Evolutionary conservation across 2,329 filamentous ascomycete genomes (phyloP).

Genomic region (Dactylellina sp.): DNA sequence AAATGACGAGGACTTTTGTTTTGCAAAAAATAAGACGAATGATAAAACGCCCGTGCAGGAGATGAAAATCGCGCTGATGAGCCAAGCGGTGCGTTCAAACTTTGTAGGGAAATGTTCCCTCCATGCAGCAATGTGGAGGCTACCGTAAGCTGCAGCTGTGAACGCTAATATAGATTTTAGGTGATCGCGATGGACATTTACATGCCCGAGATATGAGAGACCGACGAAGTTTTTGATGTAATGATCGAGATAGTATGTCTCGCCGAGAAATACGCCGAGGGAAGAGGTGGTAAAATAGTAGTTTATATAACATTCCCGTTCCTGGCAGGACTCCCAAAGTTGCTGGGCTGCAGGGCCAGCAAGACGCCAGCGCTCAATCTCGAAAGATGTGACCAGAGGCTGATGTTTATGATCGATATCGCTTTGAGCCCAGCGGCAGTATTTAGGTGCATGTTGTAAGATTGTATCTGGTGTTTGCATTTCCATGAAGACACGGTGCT

Average conservation of each 20-base stretch:
- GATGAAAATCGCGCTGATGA: conserved; percentile 55
- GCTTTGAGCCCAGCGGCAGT: conserved; percentile 43
- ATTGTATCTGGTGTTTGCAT: conserved; percentile 23
- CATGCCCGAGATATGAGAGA: conserved; percentile 41
- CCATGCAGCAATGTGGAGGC: conserved; percentile 61
- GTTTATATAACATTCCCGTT: conserved; percentile 29
- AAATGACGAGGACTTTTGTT: conserved; percentile 34
- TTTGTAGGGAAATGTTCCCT: conserved; percentile 58
- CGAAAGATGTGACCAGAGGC: conserved; percentile 29
- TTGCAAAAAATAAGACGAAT: conserved; percentile 29
- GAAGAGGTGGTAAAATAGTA: conserved; percentile 50
- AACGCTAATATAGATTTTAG: conserved; percentile 45
- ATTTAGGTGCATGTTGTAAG: conserved; percentile 33
- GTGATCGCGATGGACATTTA: conserved; percentile 44
- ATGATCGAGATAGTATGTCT: conserved; percentile 39
- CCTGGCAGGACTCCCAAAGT: conserved; percentile 29
- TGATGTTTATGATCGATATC: conserved; percentile 31
- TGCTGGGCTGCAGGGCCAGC: conserved; percentile 37
- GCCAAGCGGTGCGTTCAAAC: conserved; percentile 60
- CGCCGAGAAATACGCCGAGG: conserved; percentile 38
- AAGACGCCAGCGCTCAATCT: conserved; percentile 44
- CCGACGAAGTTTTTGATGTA: conserved; percentile 44
- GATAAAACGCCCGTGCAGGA: conserved; percentile 35
- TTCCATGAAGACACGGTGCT: conserved; percentile 36
- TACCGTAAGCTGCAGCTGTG: conserved; percentile 59